Conservation (phyloP, 2,329 filamentous ascomycete genomes). For the Penicillium sp. region DNA sequence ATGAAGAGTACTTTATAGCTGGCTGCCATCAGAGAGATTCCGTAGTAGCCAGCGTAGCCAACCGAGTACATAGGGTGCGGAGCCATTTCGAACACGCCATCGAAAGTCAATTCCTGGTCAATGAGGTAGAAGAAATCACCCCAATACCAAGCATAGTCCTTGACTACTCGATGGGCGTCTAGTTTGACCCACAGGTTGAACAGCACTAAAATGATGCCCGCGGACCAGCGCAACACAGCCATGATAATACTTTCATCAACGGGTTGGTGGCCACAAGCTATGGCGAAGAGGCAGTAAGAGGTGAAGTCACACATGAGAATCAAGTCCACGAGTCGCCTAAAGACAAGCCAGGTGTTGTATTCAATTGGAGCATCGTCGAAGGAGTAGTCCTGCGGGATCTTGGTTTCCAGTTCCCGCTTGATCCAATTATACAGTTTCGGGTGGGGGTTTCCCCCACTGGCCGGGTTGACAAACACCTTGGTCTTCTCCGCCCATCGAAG, state of each 20-base stretch:
- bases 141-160: constrained; percentile 99
- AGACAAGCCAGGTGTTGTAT: constrained; percentile 99
- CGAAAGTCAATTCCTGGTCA: constrained; percentile 96
- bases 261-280: constrained; percentile 79
- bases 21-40: constrained; percentile 95
- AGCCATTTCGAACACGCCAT: constrained; percentile 98
- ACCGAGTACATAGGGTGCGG: constrained; percentile 99
- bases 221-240: constrained; percentile 72
- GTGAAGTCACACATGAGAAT: constrained; percentile 99
- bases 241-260: constrained; percentile 69
- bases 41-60: constrained; percentile 96
- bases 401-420: constrained; percentile 88
- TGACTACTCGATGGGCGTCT: constrained; percentile 95
- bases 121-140: constrained; percentile 99
- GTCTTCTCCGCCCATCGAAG: constrained; percentile 85
- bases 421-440: constrained; percentile 81
- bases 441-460: constrained; percentile 77
- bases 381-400: constrained; percentile 89
- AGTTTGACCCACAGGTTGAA: constrained; percentile 99
- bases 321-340: constrained; percentile 90
- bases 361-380: constrained; percentile 93
- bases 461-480: constrained; percentile 81
- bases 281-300: constrained; percentile 93
- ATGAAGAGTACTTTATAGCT: constrained; percentile 98
- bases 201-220: constrained; percentile 75